Base-by-base conservation (phyloP, 768 basidiomycete genomes). In the Gymnopilus dilepis region DNA sequence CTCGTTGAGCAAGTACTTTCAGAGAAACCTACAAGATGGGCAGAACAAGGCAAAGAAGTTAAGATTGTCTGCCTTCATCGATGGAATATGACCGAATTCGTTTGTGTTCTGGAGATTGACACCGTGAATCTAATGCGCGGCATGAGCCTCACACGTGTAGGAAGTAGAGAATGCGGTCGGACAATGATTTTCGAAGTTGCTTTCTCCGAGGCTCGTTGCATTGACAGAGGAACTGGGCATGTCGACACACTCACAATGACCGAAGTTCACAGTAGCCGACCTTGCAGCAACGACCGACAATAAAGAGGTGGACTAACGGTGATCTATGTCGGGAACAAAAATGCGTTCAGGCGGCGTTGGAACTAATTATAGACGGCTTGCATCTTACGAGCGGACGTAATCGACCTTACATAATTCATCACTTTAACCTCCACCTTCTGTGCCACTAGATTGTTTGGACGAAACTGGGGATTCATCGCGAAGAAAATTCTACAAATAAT, bases 101-200 rank as follows among this genome's bases (percentile, higher is more conserved):
- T 22, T 24, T 19, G 34, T 8, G 28, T 34, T 52, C 31, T 31
- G 24, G 19, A 38, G 22, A 54, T 11, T n/a, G 22, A 21, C 45
- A 50, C 47, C 57, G 57, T 37, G 45, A 50, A 50, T 28, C 33
- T n/a, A n/a, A 19, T 33, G 45, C 12, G 45, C 19, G 55, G 30
- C 28, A 42, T n/a, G 26, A 40, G 43, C 12, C 45, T 2, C 28
- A 58, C 57, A 58, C 57, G 57, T 58, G 57, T 58, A 58, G 43
- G 34, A 31, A 48, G 47, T 31, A 28, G 37, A n/a, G 45, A 58
- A 47, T 48, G 34, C 34, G 15, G 34, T 37, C 34, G 3, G 34
- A 37, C 34, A 43, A 41, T 30, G 54, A 24, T 11, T 43, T 31
- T 50, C 28, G 15, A 50, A 31, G 28, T 9, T 26, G 11, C 43